phyloP scores from a whole-genome alignment of 1,139 yeast species.

The Zygosaccharomyces pseudobailii region DNA sequence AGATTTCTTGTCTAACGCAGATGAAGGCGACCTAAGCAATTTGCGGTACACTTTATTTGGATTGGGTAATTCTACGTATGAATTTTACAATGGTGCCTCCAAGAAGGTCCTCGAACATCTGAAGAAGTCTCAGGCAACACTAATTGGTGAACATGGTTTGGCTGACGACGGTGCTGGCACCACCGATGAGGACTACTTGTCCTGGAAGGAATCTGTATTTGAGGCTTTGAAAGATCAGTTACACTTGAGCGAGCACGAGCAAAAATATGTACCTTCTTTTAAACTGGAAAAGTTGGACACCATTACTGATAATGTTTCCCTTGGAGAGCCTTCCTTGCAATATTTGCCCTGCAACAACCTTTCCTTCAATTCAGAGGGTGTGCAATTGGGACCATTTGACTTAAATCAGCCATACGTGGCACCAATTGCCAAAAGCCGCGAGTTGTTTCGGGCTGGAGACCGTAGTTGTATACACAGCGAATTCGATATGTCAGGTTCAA shows the following conservation, averaged over 20 bases:
- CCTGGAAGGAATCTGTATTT: constrained; percentile 83
- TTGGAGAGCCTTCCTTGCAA: constrained; percentile 79
- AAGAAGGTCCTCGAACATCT: constrained; percentile 51
- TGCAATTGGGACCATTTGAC: constrained; percentile 71
- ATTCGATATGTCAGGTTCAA: constrained; percentile 70
- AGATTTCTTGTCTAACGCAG: constrained; percentile 47
- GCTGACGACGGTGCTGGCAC: constrained; percentile 96
- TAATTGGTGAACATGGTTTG: constrained; percentile 71
- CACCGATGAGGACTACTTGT: constrained; percentile 88
- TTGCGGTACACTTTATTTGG: constrained; percentile 77
- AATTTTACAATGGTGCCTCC: constrained; percentile 82
- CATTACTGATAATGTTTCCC: constrained; percentile 49
- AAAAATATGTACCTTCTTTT: constrained; percentile 70
- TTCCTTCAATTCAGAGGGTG: constrained; percentile 24
- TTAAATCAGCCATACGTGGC: constrained; percentile 82
- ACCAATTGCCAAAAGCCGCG: constrained; percentile 54
- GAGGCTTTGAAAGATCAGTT: constrained; percentile 62
- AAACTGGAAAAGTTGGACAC: constrained; percentile 39
- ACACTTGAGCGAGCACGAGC: constrained; percentile 69
- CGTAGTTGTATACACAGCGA: constrained; percentile 88
- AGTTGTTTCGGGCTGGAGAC: constrained; percentile 55
- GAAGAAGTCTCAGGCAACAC: constrained; percentile 56
- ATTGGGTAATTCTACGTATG: constrained; percentile 90
- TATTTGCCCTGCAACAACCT: constrained; percentile 44
- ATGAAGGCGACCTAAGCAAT: constrained; percentile 57